Percentiles rank a stretch among this genome's conserved stretches.
Conservation (phyloP, 2,329 filamentous ascomycete species). For the Colletotrichum noveboracense region DNA sequence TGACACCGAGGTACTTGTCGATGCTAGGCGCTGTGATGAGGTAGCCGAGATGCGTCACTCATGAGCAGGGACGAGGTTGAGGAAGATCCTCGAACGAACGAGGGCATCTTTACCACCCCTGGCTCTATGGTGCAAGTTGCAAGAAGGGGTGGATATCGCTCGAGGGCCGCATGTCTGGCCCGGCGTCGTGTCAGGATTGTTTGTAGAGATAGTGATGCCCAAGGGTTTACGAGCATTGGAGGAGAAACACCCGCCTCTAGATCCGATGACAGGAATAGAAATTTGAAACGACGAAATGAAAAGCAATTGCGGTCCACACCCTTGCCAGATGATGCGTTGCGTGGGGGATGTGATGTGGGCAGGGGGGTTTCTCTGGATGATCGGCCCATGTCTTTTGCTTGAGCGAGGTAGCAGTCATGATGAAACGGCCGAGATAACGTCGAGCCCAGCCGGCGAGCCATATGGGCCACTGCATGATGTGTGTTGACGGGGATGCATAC, state of each 20-base stretch:
- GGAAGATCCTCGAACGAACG: background rate
- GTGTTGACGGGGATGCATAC: background rate
- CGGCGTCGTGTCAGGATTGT: background rate
- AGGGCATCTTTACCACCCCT: background rate
- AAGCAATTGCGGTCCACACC: background rate
- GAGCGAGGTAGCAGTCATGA: background rate
- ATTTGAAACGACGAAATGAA: constrained; percentile 1
- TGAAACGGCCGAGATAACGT: background rate
- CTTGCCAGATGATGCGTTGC: background rate
- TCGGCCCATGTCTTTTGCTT: background rate
- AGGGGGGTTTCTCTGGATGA: background rate
- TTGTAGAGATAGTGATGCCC: background rate
- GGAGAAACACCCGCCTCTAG: background rate
- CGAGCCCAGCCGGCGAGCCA: background rate
- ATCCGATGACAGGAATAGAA: background rate
- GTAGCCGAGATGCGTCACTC: background rate
- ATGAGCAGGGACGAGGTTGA: background rate
- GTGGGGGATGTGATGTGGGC: background rate
- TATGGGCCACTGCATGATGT: background rate
- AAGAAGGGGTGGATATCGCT: background rate
- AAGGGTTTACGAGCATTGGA: background rate
- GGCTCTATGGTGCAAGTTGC: background rate
- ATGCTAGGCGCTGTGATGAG: constrained; percentile 20
- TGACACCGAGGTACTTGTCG: constrained; percentile 10
- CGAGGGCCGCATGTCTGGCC: background rate